Conservation (phyloP, 305 asterid genomes). For the Fraxinus latifolia region DNA sequence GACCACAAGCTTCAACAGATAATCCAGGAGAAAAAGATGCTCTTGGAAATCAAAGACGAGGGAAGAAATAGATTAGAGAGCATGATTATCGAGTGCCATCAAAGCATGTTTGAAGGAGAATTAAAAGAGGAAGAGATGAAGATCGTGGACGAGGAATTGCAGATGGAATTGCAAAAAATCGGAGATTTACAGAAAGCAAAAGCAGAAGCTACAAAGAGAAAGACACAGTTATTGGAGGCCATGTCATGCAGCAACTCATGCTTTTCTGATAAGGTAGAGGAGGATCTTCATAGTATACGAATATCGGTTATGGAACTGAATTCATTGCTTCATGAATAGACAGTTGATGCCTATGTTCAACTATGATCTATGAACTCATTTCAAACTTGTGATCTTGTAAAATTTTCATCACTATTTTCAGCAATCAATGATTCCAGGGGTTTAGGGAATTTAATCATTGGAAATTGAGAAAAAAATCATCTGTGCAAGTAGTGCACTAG, state of each 20-base stretch:
- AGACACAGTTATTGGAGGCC: constrained; percentile 42
- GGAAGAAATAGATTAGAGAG: constrained; percentile 52
- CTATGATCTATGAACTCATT: constrained; percentile 1
- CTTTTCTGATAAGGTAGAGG: constrained; percentile 59
- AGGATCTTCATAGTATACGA: constrained; percentile 46
- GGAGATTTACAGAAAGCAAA: constrained; percentile 41
- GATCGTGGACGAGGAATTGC: constrained; percentile 53
- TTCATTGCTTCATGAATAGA: constrained; percentile 37
- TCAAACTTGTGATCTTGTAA: not conserved
- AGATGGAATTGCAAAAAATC: constrained; percentile 26
- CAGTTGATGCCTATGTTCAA: constrained; percentile 18
- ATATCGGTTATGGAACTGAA: constrained; percentile 54
- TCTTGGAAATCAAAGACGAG: constrained; percentile 46
- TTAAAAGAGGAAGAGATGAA: constrained; percentile 63
- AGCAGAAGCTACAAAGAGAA: constrained; percentile 40
- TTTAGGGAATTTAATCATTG: not conserved
- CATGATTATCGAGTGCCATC: constrained; percentile 58
- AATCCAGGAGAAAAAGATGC: constrained; percentile 53
- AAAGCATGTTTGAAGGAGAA: constrained; percentile 55
- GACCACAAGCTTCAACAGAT: constrained; percentile 41
- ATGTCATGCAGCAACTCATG: constrained; percentile 40
- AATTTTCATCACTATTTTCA: not conserved
- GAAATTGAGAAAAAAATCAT: not conserved
- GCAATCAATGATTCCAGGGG: not conserved
- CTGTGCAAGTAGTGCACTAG: not conserved